phyloP scores from a whole-genome alignment of 768 basidiomycete species.

The Lactifluus volemus region DNA sequence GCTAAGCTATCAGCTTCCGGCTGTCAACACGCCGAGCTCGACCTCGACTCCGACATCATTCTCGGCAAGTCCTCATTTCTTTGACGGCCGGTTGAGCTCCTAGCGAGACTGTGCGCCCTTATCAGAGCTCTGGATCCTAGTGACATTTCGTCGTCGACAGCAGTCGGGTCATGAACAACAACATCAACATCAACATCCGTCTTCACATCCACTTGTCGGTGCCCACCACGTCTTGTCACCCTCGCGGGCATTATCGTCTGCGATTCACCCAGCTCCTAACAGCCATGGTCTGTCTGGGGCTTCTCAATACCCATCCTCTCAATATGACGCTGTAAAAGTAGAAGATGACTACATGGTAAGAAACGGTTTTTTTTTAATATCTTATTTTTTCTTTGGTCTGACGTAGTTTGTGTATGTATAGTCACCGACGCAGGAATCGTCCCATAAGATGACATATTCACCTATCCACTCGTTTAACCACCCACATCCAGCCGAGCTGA shows the following conservation, averaged over 20 bases:
- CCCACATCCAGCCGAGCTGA: conserved; percentile 33
- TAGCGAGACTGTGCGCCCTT: conserved; percentile 27
- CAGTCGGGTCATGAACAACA: conserved; percentile 59
- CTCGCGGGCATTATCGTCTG: conserved; percentile 4
- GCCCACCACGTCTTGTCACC: conserved; percentile 12
- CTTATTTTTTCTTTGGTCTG: background rate
- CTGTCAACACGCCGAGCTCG: conserved; percentile 15
- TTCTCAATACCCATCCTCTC: conserved; percentile 13
- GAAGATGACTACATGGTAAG: conserved; percentile 21
- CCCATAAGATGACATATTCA: conserved; percentile 15
- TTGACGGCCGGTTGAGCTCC: conserved; percentile 25
- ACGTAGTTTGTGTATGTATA: background rate
- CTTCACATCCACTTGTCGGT: conserved; percentile 26
- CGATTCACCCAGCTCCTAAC: conserved; percentile 28
- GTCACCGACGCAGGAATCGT: conserved; percentile 20
- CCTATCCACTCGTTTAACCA: conserved; percentile 20
- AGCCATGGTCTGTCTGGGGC: conserved; percentile 36
- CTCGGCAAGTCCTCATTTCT: conserved; percentile 70
- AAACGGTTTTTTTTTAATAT: background rate
- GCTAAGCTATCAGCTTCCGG: conserved; percentile 11
- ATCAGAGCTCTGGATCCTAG: conserved; percentile 45
- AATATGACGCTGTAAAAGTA: conserved; percentile 21
- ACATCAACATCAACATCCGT: too few species aligned
- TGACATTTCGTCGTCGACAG: conserved; percentile 48
- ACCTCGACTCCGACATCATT: conserved; percentile 38